These are phyloP conservation scores for Cicer arietinum DNA, from an alignment of 306 rosid species.

Conservation along the genomic window DNA sequence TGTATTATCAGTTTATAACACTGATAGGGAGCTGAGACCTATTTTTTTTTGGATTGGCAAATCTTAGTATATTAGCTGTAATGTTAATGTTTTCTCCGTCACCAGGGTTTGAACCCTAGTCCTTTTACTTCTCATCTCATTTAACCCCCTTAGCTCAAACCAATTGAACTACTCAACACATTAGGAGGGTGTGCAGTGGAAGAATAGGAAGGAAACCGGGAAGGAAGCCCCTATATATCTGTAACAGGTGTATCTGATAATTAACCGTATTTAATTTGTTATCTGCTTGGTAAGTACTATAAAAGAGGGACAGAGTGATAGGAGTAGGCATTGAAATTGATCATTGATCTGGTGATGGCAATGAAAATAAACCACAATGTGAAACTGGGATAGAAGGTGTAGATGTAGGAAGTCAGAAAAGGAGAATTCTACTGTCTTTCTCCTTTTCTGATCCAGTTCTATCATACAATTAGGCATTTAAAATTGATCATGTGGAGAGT, in stretches of 20 bases:
- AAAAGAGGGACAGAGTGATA: background rate
- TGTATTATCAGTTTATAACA: background rate
- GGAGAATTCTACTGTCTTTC: background rate
- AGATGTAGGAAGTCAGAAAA: constrained; percentile 63
- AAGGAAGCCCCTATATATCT: background rate
- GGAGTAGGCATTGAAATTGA: background rate
- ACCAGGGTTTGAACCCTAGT: too few species aligned
- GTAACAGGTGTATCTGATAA: background rate
- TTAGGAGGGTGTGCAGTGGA: background rate
- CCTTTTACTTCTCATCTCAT: too few species aligned
- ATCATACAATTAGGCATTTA: constrained; percentile 25
- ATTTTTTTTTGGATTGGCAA: too few species aligned
- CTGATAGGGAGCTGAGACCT: background rate
- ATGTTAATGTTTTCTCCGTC: too few species aligned
- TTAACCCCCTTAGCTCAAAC: too few species aligned
- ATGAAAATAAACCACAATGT: constrained; percentile 36
- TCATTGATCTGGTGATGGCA: background rate
- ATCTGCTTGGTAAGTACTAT: background rate
- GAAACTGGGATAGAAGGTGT: constrained; percentile 72
- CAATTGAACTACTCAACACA: too few species aligned
- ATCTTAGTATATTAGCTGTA: too few species aligned
- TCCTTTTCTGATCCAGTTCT: background rate
- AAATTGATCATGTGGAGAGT: background rate
- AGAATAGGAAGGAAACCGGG: background rate
- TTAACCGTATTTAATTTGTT: background rate